Evolutionary conservation across 495 filamentous ascomycete species (phyloP).

Genomic region (Apodospora peruviana): DNA sequence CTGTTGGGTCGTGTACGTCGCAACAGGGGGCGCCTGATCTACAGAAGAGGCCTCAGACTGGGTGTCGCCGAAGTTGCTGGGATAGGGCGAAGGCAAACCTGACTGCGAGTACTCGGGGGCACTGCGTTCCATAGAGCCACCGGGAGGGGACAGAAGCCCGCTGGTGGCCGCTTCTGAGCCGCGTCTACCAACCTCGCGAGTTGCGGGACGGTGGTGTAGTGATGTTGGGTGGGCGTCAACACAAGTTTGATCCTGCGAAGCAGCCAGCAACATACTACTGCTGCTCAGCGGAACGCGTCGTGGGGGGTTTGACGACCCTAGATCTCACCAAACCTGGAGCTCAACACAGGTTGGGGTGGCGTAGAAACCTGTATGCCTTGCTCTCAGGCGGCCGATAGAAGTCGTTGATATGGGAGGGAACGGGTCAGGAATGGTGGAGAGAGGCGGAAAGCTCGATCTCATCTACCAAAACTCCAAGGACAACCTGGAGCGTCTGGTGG

Average conservation of each 20-base stretch:
- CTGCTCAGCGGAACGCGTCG: conserved; percentile 21
- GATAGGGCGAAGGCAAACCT: conserved; percentile 91
- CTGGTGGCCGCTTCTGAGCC: conserved; percentile 27
- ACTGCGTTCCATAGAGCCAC: conserved; percentile 79
- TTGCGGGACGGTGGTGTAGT: conserved; percentile 18
- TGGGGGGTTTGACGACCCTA: conserved; percentile 14
- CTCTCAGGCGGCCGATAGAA: not conserved
- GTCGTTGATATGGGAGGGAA: not conserved
- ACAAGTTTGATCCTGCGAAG: conserved; percentile 30
- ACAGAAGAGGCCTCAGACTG: conserved; percentile 75
- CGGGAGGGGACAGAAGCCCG: conserved; percentile 31
- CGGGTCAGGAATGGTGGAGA: conserved; percentile 14
- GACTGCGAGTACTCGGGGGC: conserved; percentile 92
- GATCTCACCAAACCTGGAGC: conserved; percentile 16
- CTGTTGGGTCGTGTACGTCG: conserved; percentile 64
- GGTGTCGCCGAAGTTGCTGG: conserved; percentile 60
- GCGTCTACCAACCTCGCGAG: conserved; percentile 25
- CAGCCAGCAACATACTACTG: conserved; percentile 42
- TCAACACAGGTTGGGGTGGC: conserved; percentile 20
- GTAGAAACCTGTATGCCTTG: conserved; percentile 22
- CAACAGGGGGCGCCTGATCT: conserved; percentile 88
- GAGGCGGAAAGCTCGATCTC: not conserved
- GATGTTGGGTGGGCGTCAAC: conserved; percentile 22
- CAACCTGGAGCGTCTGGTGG: not conserved
- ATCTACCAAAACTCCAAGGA: not conserved